Evolutionary conservation across 768 basidiomycete genomes (phyloP).

Genomic region (button mushroom (Agaricus bisporus)): DNA sequence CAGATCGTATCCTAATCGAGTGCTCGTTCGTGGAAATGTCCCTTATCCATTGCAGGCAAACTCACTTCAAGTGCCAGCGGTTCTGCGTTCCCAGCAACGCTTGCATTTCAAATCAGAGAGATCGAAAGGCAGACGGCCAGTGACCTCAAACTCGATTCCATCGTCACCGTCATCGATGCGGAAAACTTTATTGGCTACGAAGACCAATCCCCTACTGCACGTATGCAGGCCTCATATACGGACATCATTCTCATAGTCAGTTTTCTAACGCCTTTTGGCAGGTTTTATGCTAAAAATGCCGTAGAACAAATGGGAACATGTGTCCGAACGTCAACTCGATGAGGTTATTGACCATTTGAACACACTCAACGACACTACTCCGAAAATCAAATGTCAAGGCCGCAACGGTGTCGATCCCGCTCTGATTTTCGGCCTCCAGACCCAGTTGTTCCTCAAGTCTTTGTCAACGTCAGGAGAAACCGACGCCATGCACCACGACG

Average conservation of each 20-base stretch:
- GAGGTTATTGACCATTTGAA: constrained; percentile 80
- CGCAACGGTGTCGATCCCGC: constrained; percentile 65
- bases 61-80: constrained; percentile 42
- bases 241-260: constrained; percentile 82
- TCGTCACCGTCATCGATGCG: constrained; percentile 86
- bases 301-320: constrained; percentile 88
- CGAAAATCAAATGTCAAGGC: constrained; percentile 68
- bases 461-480: constrained; percentile 15
- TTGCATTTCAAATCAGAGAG: constrained; percentile 92
- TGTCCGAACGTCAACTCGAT: constrained; percentile 75
- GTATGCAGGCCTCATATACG: constrained; percentile 93
- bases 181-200: constrained; percentile 93
- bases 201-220: constrained; percentile 86
- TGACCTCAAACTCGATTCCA: constrained; percentile 81
- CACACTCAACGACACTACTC: constrained; percentile 87
- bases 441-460: constrained; percentile 55
- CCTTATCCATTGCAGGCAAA: neutral
- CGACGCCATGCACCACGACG: constrained; percentile 53
- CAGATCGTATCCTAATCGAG: constrained; percentile 93
- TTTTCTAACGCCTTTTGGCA: constrained; percentile 8
- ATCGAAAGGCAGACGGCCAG: constrained; percentile 71
- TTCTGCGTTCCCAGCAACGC: constrained; percentile 91
- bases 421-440: constrained; percentile 85
- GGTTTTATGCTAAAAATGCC: neutral
- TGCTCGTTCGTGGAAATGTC: constrained; percentile 60